Evolutionary conservation across 1,139 yeast species (phyloP).

Genomic region (Hyphopichia buzzinii): DNA sequence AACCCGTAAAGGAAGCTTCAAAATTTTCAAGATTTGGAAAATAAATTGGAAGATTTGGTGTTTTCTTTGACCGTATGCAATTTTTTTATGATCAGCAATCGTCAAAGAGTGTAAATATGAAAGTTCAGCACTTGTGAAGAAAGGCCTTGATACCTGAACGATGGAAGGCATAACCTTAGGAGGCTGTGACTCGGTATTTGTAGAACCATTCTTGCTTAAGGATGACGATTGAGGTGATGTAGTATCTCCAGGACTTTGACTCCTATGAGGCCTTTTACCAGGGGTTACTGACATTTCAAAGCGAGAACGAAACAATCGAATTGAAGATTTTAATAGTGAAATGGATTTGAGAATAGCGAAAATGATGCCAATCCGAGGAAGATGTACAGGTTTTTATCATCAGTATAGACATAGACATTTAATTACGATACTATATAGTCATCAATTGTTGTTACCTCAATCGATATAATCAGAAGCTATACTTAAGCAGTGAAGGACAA

Average conservation of each 20-base stretch:
- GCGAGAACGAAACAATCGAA: too few species aligned
- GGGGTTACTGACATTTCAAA: not conserved
- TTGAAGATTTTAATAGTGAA: too few species aligned
- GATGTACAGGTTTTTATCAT: too few species aligned
- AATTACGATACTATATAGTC: not conserved
- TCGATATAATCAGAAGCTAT: not conserved
- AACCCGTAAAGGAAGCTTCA: conserved; percentile 67
- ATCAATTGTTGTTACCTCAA: too few species aligned
- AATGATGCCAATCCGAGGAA: too few species aligned
- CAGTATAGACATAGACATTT: not conserved
- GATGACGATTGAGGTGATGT: not conserved
- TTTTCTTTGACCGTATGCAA: conserved; percentile 50
- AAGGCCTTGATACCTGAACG: conserved; percentile 63
- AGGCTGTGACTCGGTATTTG: not conserved
- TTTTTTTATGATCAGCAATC: conserved; percentile 48
- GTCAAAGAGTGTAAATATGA: conserved; percentile 50
- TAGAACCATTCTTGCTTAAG: not conserved
- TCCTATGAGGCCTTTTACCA: not conserved
- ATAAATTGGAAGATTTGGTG: conserved; percentile 54
- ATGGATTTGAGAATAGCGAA: too few species aligned
- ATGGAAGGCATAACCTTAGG: conserved; percentile 14
- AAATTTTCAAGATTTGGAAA: conserved; percentile 48
- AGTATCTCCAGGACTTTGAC: not conserved
- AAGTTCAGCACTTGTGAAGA: conserved; percentile 56
- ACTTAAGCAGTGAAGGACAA: conserved; percentile 83